Percentiles rank a stretch among this genome's conserved stretches.
These are phyloP conservation scores for Boletus tylopilopsis DNA, from an alignment of 768 basidiomycete species.

Conservation along the genomic window DNA sequence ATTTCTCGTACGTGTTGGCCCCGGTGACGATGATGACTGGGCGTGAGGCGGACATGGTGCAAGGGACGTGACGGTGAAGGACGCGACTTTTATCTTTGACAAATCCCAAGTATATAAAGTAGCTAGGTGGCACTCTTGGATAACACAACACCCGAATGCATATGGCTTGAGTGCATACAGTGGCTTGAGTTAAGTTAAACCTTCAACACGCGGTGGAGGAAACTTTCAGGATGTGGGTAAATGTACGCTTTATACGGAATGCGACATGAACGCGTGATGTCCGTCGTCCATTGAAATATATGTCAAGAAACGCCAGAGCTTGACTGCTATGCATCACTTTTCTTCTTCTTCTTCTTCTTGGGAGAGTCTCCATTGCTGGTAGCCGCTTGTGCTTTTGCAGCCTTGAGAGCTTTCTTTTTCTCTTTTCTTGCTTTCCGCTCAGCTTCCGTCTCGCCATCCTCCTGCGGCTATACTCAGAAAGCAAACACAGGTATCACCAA, in stretches of 20 bases:
- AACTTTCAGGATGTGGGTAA: too few relatives aligned
- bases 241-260: too few relatives aligned
- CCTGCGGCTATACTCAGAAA: conserved; percentile 24
- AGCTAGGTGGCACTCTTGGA: neutral
- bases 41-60: conserved; percentile 28
- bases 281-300: too few relatives aligned
- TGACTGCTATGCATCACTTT: conserved; percentile 28
- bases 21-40: conserved; percentile 67
- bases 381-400: conserved; percentile 57
- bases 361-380: conserved; percentile 40
- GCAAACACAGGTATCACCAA: conserved; percentile 3
- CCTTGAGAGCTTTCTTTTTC: conserved; percentile 72
- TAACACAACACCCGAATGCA: too few relatives aligned
- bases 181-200: too few relatives aligned
- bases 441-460: conserved; percentile 69
- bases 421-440: conserved; percentile 83
- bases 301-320: neutral
- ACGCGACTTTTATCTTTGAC: too few relatives aligned
- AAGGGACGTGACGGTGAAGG: neutral
- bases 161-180: too few relatives aligned
- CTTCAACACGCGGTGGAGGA: too few relatives aligned
- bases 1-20: conserved; percentile 53
- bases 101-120: neutral
- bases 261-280: too few relatives aligned
- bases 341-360: conserved; percentile 44